phyloP scores from a whole-genome alignment of 177 flowering plant species.

The Vitis hybrid region DNA sequence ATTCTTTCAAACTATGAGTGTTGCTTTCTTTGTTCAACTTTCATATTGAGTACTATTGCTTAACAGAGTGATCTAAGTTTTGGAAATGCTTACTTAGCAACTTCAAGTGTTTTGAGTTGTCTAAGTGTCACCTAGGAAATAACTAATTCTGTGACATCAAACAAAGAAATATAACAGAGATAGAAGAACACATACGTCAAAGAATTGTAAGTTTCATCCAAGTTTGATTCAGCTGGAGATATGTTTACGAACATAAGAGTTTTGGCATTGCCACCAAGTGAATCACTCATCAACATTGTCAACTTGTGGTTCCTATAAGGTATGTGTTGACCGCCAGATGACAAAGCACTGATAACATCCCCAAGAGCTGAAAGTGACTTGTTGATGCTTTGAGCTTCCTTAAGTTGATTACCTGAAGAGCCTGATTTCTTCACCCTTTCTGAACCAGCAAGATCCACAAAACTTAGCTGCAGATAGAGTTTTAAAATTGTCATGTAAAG shows the following conservation, averaged over 20 bases:
- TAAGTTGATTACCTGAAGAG: constrained; percentile 83
- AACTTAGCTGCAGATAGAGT: constrained; percentile 73
- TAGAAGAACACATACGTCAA: constrained; percentile 53
- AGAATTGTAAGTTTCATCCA: constrained; percentile 94
- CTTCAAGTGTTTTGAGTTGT: no score
- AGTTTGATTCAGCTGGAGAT: constrained; percentile 93
- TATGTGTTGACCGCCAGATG: constrained; percentile 82
- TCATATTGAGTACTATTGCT: no score
- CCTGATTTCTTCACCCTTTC: constrained; percentile 98
- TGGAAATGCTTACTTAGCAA: no score
- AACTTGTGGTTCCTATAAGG: constrained; percentile 96
- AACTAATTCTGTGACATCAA: not conserved
- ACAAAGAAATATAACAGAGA: not conserved
- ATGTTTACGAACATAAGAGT: constrained; percentile 95
- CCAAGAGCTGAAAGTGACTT: constrained; percentile 98
- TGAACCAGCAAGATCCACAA: constrained; percentile 99
- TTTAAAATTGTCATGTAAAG: not conserved
- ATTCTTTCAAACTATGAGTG: no score
- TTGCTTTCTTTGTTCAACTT: no score
- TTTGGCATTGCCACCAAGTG: constrained; percentile 98
- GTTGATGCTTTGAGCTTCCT: constrained; percentile 98
- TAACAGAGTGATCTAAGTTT: no score
- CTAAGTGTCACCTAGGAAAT: no score
- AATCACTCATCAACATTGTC: constrained; percentile 99
- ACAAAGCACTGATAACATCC: constrained; percentile 92